Evolutionary conservation across 495 filamentous ascomycete species (phyloP), one percentile per base, ranked within the genome.

Genomic region (Xylaria intraflava): DNA sequence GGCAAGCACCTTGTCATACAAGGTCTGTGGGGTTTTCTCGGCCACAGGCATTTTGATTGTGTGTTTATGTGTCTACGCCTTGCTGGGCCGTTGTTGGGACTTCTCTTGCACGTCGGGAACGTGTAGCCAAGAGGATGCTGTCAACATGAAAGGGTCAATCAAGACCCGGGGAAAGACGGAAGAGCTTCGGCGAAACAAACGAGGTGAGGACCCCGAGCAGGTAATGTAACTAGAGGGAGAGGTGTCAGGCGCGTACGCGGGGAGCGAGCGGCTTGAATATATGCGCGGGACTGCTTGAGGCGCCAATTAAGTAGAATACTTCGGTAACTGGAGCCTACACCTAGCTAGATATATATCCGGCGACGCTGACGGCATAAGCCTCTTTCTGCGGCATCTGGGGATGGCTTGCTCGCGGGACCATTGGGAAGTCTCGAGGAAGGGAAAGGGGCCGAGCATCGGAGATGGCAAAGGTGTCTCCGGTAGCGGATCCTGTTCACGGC

Each of bases 1-100:
- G 57, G 86, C 80, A 68, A 96, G 86, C 67, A 98, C 90, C 83
- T 96, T 96, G 79, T 98, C 93, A 73, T 98, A 97, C 68, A 96
- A 83, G 65, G 91, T 96, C 72, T 84, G 86, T 44, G 88, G 91
- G 53, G 78, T 78, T 65, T 76, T 74, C 61, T 88, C 85, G 62
- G 84, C 86, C 65, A 77, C 78, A 63, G 90, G 90, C 90, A 96
- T 96, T 56, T 69, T 83, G 61, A 48, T 19, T 51, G 49, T 55
- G 47, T 10, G 26, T 29, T 41, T 62, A n/a, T n/a, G 36, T 53
- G 17, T 46, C 12, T 22, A n/a, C 17, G 17, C 9, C 10, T 14
- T 5, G 17, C 12, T 35, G 35, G 22, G 41, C 19, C 1, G 16
- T 31, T 51, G 49, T 33, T 43, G 49, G 35, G 36, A 38, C 39